phyloP scores from a whole-genome alignment of 148 eudicot species.

The Cornus controversa region DNA sequence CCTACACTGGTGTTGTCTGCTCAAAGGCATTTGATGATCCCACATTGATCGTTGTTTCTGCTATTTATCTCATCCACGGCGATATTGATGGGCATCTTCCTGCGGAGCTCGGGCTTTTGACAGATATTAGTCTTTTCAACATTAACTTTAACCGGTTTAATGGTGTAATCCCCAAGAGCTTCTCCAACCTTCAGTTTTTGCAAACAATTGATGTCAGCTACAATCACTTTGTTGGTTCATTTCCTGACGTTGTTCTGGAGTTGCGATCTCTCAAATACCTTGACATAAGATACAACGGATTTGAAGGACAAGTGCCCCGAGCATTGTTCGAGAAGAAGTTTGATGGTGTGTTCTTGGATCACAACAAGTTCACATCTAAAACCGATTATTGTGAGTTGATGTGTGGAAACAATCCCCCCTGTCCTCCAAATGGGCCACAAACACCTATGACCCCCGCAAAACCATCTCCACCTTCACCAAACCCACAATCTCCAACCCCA shows the following conservation, averaged over 20 bases:
- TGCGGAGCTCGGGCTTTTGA: conserved; percentile 52
- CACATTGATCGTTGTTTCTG: conserved; percentile 53
- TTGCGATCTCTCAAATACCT: conserved; percentile 47
- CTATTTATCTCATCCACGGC: conserved; percentile 56
- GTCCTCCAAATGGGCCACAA: no score
- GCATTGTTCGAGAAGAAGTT: conserved; percentile 43
- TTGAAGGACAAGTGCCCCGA: conserved; percentile 64
- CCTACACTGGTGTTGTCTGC: conserved; percentile 60
- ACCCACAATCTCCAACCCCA: background rate
- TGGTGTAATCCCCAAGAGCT: conserved; percentile 57
- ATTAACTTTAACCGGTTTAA: conserved; percentile 70
- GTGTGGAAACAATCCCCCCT: no score
- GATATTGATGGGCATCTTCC: conserved; percentile 76
- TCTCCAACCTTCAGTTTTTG: conserved; percentile 35
- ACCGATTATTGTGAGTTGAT: conserved; percentile 43
- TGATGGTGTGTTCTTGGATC: conserved; percentile 68
- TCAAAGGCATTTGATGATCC: conserved; percentile 49
- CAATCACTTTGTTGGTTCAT: conserved; percentile 73
- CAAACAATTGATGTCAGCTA: conserved; percentile 69
- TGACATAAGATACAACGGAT: conserved; percentile 62
- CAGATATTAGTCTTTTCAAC: conserved; percentile 58
- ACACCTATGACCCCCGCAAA: no score
- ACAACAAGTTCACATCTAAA: conserved; percentile 51
- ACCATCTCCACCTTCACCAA: background rate
- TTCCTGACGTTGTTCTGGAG: conserved; percentile 56